A percentile compares a stretch with the other conserved stretches of the same genome.
Evolutionary conservation across 1,284 basidiomycete species (phyloP).

Genomic region (Lignosus rhinocerotis): DNA sequence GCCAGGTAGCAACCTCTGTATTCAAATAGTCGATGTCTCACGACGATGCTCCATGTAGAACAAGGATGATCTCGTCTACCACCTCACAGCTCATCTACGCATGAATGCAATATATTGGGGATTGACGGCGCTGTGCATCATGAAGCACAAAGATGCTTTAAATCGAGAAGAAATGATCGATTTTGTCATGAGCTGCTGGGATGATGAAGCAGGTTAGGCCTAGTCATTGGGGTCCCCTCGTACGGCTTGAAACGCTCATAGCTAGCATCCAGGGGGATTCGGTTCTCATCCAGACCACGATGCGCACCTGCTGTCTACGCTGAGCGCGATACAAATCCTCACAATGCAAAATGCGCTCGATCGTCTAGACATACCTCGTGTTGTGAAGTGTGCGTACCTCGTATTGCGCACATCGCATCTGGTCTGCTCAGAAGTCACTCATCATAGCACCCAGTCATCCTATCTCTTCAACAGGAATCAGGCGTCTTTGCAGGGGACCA

Average conservation of each 20-base stretch:
- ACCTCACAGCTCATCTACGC: constrained; percentile 91
- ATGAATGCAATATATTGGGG: constrained; percentile 99
- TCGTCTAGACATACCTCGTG: constrained; percentile 64
- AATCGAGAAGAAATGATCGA: constrained; percentile 82
- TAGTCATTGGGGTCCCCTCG: not conserved
- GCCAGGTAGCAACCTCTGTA: constrained; percentile 24
- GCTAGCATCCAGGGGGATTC: constrained; percentile 73
- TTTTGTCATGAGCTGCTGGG: constrained; percentile 95
- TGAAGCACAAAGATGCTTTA: constrained; percentile 79
- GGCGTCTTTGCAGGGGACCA: constrained; percentile 90
- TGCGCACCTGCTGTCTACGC: constrained; percentile 84
- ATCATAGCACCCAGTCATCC: constrained; percentile 58
- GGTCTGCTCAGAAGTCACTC: not conserved
- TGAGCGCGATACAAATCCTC: constrained; percentile 92
- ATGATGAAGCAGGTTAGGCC: constrained; percentile 75
- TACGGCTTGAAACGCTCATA: not conserved
- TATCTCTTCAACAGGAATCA: constrained; percentile 80
- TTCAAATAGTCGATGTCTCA: not conserved
- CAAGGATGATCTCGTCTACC: constrained; percentile 88
- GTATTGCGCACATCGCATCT: constrained; percentile 2
- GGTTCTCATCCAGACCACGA: constrained; percentile 94
- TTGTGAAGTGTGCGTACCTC: constrained; percentile 69
- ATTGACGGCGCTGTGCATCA: constrained; percentile 81
- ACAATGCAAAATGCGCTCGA: constrained; percentile 83
- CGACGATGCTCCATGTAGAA: constrained; percentile 46